A percentile compares a stretch with the other conserved stretches of the same genome.
These are phyloP conservation scores for Cladosporium sp. DNA, from an alignment of 2,329 filamentous ascomycete species.

Conservation along the genomic window DNA sequence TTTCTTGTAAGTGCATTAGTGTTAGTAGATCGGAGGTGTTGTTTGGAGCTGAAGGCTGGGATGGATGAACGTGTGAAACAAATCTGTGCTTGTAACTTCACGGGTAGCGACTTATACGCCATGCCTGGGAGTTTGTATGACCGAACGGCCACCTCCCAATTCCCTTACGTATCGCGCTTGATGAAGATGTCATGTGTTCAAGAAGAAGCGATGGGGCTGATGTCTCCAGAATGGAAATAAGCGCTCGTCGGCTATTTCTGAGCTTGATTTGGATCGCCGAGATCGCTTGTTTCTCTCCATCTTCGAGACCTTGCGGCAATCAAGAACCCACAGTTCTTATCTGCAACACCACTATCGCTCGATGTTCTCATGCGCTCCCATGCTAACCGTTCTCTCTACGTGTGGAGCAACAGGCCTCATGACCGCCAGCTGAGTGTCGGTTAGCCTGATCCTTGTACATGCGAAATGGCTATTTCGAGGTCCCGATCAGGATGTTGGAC, in stretches of 20 bases:
- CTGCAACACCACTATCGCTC: neutral
- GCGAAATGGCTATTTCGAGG: neutral
- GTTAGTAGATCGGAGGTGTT: neutral
- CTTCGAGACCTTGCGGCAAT: neutral
- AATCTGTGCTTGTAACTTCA: neutral
- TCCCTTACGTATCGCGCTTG: neutral
- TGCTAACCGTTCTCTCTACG: neutral
- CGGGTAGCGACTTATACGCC: neutral
- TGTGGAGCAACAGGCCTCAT: neutral
- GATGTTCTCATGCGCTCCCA: neutral
- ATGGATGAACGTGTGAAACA: neutral
- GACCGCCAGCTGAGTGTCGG: neutral
- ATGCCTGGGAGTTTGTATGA: neutral
- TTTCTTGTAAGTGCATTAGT: neutral
- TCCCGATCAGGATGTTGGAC: slow-evolving; percentile 1
- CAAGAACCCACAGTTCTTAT: neutral
- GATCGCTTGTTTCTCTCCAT: neutral
- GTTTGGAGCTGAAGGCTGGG: neutral
- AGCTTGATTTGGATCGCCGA: neutral
- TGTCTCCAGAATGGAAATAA: neutral
- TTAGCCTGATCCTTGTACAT: neutral
- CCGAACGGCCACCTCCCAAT: neutral
- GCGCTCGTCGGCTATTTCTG: slow-evolving; percentile 4
- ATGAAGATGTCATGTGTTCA: neutral
- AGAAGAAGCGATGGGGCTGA: neutral